These are phyloP conservation scores for Metschnikowia cerradonensis DNA, from an alignment of 805 yeast genomes.

Conservation along the genomic window DNA sequence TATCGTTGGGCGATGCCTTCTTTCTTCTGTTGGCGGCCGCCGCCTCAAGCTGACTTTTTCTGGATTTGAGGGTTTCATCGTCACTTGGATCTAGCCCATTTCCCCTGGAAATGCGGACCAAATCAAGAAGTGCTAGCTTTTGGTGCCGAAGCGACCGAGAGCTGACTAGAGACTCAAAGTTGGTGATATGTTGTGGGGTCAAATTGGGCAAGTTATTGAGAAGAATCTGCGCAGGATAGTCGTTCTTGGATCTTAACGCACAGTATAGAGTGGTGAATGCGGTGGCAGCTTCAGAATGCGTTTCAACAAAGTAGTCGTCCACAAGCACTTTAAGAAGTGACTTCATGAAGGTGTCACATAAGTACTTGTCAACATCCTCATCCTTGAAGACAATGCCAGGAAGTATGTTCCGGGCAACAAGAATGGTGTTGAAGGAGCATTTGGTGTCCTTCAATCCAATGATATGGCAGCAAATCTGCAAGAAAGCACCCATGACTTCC, in stretches of 20 bases:
- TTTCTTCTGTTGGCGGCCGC: conserved; percentile 43
- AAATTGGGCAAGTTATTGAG: conserved; percentile 52
- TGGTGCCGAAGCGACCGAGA: conserved; percentile 76
- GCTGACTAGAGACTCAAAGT: conserved; percentile 58
- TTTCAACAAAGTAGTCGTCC: conserved; percentile 77
- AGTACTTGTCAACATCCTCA: conserved; percentile 68
- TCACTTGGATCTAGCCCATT: conserved; percentile 16
- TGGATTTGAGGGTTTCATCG: conserved; percentile 42
- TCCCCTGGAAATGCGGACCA: conserved; percentile 61
- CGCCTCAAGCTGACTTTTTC: conserved; percentile 53
- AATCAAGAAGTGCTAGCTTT: conserved; percentile 71
- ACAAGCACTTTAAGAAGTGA: conserved; percentile 62
- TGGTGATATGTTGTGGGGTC: conserved; percentile 51
- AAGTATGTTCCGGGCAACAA: conserved; percentile 71
- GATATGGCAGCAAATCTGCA: conserved; percentile 70
- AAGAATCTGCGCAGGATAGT: conserved; percentile 61
- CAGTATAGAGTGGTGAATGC: conserved; percentile 78
- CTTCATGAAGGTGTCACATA: conserved; percentile 64
- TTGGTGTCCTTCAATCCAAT: conserved; percentile 83
- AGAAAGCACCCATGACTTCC: conserved; percentile 69
- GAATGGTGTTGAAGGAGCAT: conserved; percentile 85
- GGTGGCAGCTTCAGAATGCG: conserved; percentile 88
- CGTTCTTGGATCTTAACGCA: conserved; percentile 63
- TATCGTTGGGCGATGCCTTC: conserved; percentile 41
- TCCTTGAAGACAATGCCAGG: conserved; percentile 65